Evolutionary conservation across 2,329 filamentous ascomycete genomes (phyloP).

Genomic region (Drechslera avenae): DNA sequence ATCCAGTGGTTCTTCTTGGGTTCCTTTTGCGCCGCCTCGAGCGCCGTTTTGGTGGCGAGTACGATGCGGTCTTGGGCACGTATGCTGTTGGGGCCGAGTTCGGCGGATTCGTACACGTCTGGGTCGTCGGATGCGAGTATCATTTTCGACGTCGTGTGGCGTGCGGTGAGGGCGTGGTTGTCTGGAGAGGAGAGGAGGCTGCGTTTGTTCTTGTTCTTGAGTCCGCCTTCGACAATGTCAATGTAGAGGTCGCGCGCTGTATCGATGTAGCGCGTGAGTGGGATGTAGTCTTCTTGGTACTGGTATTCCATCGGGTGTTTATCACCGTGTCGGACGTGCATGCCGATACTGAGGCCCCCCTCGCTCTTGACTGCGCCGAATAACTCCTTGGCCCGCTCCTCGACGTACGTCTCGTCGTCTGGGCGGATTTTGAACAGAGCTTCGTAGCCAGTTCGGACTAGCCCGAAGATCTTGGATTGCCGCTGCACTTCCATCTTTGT

Average conservation of each 20-base stretch:
- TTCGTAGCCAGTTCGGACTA: constrained; percentile 73
- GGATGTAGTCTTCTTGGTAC: constrained; percentile 78
- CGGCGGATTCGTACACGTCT: constrained; percentile 69
- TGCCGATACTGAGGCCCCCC: constrained; percentile 65
- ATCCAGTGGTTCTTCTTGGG: constrained; percentile 60
- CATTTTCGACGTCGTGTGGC: constrained; percentile 50
- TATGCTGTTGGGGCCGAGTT: constrained; percentile 59
- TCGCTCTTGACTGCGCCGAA: constrained; percentile 53
- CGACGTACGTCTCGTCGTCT: constrained; percentile 70
- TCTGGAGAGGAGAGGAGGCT: constrained; percentile 14
- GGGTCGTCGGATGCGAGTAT: constrained; percentile 83
- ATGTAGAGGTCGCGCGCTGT: constrained; percentile 62
- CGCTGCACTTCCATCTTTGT: constrained; percentile 57
- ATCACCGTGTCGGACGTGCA: constrained; percentile 83
- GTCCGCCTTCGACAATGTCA: constrained; percentile 46
- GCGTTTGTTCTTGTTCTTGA: constrained; percentile 2
- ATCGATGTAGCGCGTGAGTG: constrained; percentile 69
- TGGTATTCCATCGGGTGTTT: constrained; percentile 76
- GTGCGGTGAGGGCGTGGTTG: constrained; percentile 21
- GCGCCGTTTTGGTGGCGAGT: constrained; percentile 68
- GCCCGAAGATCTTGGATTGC: constrained; percentile 67
- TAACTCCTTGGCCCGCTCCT: constrained; percentile 63
- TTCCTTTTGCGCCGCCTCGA: constrained; percentile 45
- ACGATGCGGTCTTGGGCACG: constrained; percentile 78
- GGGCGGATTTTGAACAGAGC: constrained; percentile 72